These are phyloP conservation scores for Endothia cerciana DNA, from an alignment of 2,329 filamentous ascomycete genomes.

Conservation along the genomic window DNA sequence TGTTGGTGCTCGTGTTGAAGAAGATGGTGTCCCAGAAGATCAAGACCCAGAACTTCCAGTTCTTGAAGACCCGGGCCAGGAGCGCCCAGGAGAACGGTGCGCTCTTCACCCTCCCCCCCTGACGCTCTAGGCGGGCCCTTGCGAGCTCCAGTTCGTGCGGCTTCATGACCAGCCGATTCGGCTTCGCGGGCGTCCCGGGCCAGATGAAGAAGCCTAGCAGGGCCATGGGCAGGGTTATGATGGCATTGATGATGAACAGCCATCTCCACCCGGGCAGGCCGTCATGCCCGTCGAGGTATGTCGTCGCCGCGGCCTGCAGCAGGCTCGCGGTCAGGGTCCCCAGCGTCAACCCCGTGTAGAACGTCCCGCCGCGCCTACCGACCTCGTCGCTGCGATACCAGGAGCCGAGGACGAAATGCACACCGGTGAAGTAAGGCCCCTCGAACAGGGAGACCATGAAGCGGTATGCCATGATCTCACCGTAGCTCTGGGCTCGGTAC, in stretches of 20 bases:
- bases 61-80: constrained; percentile 42
- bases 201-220: constrained; percentile 50
- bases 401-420: constrained; percentile 26
- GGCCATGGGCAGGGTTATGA: constrained; percentile 54
- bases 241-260: constrained; percentile 42
- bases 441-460: constrained; percentile 28
- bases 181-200: constrained; percentile 43
- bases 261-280: constrained; percentile 26
- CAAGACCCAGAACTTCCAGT: constrained; percentile 55
- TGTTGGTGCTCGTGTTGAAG: constrained; percentile 56
- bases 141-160: constrained; percentile 39
- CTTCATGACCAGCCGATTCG: constrained; percentile 39
- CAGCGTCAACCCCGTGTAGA: constrained; percentile 37
- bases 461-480: constrained; percentile 29
- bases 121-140: constrained; percentile 35
- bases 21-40: constrained; percentile 58
- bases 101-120: constrained; percentile 23
- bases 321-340: constrained; percentile 28
- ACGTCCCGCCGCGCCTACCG: constrained; percentile 31
- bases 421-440: constrained; percentile 9
- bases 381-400: constrained; percentile 29
- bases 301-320: constrained; percentile 24
- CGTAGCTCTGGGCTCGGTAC: constrained; percentile 31
- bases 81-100: constrained; percentile 36
- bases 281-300: constrained; percentile 24